Evolutionary conservation across 2,329 filamentous ascomycete genomes (phyloP).

Genomic region (Aspergillus sp.): DNA sequence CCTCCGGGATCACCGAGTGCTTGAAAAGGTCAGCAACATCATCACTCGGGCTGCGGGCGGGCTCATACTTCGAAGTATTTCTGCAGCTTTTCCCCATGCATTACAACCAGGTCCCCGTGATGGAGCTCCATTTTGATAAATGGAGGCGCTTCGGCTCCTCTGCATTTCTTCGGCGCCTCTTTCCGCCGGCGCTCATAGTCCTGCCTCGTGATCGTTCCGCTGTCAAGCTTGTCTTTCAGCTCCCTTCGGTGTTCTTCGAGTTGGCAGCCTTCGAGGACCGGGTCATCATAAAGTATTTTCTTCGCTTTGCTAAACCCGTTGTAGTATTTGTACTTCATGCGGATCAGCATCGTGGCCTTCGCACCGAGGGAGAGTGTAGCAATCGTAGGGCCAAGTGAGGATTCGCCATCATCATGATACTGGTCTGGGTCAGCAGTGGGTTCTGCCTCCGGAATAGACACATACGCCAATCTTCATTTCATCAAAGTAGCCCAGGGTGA

Average conservation of each 20-base stretch:
- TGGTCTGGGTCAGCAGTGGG: constrained; percentile 10
- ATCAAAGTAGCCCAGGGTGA: constrained; percentile 48
- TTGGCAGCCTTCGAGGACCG: constrained; percentile 24
- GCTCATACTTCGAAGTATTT: constrained; percentile 42
- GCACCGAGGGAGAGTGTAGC: constrained; percentile 47
- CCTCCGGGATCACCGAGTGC: constrained; percentile 24
- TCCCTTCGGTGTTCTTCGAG: constrained; percentile 12
- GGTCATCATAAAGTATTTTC: constrained; percentile 17
- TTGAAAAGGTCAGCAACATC: constrained; percentile 5
- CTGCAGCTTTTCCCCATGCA: constrained; percentile 48
- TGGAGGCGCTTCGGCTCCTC: constrained; percentile 17
- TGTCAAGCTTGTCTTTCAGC: constrained; percentile 14
- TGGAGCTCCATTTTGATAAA: constrained; percentile 39
- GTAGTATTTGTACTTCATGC: constrained; percentile 46
- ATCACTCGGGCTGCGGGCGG: neutral
- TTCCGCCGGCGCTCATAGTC: constrained; percentile 15
- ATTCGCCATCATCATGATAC: constrained; percentile 53
- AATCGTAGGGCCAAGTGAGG: constrained; percentile 46
- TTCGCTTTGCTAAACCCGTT: constrained; percentile 16
- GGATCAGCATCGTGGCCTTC: constrained; percentile 44
- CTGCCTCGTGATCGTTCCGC: constrained; percentile 9
- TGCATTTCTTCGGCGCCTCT: constrained; percentile 17
- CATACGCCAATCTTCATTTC: constrained; percentile 44
- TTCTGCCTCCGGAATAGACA: neutral
- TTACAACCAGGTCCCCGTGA: constrained; percentile 50